Percentiles rank a stretch among this genome's conserved stretches.
These are phyloP conservation scores for Pseudogymnoascus sp. DNA, from an alignment of 2,329 filamentous ascomycete genomes.

Conservation along the genomic window DNA sequence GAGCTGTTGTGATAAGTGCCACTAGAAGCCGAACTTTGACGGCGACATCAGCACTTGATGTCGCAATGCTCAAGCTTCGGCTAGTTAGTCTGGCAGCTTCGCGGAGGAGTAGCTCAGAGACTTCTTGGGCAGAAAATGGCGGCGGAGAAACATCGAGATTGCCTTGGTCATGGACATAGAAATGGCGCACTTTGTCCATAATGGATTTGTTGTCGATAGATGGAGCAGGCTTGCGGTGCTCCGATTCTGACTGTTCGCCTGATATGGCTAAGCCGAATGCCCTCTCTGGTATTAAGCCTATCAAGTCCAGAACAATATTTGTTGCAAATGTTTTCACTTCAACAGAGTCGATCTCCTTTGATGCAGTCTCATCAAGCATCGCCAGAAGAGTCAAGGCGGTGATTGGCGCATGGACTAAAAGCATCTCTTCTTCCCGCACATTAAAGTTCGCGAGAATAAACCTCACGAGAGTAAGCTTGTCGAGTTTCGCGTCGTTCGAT, in stretches of 20 bases:
- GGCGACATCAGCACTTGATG: conserved; percentile 42
- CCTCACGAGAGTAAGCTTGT: conserved; percentile 63
- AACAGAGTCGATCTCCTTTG: conserved; percentile 21
- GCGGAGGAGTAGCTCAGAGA: conserved; percentile 57
- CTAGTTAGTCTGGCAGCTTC: conserved; percentile 49
- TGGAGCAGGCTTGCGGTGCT: conserved; percentile 22
- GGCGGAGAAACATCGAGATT: conserved; percentile 55
- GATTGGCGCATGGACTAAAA: conserved; percentile 75
- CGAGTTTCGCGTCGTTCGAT: conserved; percentile 38
- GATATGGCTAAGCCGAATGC: conserved; percentile 42
- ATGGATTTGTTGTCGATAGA: conserved; percentile 43
- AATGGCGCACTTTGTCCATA: conserved; percentile 53
- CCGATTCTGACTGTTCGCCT: conserved; percentile 21
- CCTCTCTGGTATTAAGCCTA: conserved; percentile 58
- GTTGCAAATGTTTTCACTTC: conserved; percentile 30
- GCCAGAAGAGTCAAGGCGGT: conserved; percentile 54
- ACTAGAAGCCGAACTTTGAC: conserved; percentile 54
- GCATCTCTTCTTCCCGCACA: conserved; percentile 91
- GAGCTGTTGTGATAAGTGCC: conserved; percentile 48
- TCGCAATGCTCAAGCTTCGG: conserved; percentile 37
- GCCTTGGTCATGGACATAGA: conserved; percentile 64
- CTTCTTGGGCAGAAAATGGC: conserved; percentile 49
- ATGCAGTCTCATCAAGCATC: conserved; percentile 51
- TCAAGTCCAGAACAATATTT: conserved; percentile 47
- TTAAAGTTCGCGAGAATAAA: conserved; percentile 89